These are phyloP conservation scores for Mentha longifolia DNA, from an alignment of 257 asterid species.

Conservation along the genomic window DNA sequence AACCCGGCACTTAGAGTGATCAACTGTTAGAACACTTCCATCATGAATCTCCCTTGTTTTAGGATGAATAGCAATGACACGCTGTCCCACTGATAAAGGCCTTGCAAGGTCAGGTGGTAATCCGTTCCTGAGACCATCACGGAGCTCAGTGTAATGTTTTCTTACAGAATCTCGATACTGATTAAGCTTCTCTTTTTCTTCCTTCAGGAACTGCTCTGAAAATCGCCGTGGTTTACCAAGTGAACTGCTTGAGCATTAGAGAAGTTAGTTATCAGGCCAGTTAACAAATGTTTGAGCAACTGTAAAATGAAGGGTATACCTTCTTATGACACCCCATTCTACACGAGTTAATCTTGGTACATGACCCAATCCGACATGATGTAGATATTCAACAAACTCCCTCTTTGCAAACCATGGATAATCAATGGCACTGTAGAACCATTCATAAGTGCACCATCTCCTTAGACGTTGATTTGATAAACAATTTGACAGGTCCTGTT, in stretches of 20 bases:
- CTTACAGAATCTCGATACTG: constrained; percentile 90
- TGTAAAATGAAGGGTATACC: constrained; percentile 50
- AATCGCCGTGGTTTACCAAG: constrained; percentile 94
- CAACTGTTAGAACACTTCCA: constrained; percentile 91
- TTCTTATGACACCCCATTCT: constrained; percentile 94
- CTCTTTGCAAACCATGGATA: constrained; percentile 91
- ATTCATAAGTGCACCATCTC: constrained; percentile 90
- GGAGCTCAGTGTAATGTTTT: constrained; percentile 81
- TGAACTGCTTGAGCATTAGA: constrained; percentile 61
- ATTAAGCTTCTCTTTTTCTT: constrained; percentile 93
- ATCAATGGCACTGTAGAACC: constrained; percentile 95
- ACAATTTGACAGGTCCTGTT: constrained; percentile 72
- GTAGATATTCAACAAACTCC: constrained; percentile 85
- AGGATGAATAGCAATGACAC: constrained; percentile 93
- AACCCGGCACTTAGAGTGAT: constrained; percentile 79
- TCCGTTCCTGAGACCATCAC: constrained; percentile 86
- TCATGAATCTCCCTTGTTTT: constrained; percentile 89
- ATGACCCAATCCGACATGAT: constrained; percentile 90
- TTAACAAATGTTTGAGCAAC: constrained; percentile 7
- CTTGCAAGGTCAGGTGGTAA: constrained; percentile 86
- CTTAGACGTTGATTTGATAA: constrained; percentile 61
- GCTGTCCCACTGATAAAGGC: constrained; percentile 96
- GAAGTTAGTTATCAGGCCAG: constrained; percentile 25
- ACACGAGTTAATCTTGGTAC: constrained; percentile 87
- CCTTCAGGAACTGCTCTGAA: constrained; percentile 89